Evolutionary conservation across 371 early-diverging fungal species (phyloP), one percentile per base, ranked within the genome.

Genomic region (Globomyces sp.): DNA sequence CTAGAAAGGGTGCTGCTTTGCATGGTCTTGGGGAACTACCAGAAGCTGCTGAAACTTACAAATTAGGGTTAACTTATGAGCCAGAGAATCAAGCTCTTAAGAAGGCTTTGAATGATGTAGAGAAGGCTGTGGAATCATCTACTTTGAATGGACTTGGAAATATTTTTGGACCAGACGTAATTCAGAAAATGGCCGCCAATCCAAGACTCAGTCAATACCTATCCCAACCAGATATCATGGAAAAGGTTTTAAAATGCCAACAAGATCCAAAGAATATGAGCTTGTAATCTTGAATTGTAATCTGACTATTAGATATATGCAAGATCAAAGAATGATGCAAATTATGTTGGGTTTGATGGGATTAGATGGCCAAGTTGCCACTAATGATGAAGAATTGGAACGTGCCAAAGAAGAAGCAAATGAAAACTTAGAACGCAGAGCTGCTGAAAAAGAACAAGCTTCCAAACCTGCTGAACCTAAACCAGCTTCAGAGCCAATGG

Each of bases 1-100:
- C 89, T 44, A 87, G 94, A 68, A 88, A 90, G 76, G 94, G 91
- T 8, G 89, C 92, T 41, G 94, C 94, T 9, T 84, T 90, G 46
- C 82, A 82, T 66, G 94, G 94, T 36, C 71, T 92, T 51, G 80
- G 80, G 5, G 74, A 81, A 47, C 74, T 80, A 51, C 80, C 78
- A 36, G 90, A 89, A 41, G 92, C 94, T 37, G 79, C 74, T 36
- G 83, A 85, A n/a, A 83, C 87, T 3, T 93, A 90, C 73, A 75
- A 86, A 66, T 83, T 71, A 46, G 93, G 92, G 45, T 80, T 93
- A 64, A 80, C 85, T 70, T 4, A 88, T 42, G 94, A 93, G 63
- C 93, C 93, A 36, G 75, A 71, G 58, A 93, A 90, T 69, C 81
- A 85, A 4, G 83, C 65, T 43, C 72, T 92, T 45, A 78, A 83